phyloP scores from a whole-genome alignment of 305 asterid species.

The Rubia tinctorum region DNA sequence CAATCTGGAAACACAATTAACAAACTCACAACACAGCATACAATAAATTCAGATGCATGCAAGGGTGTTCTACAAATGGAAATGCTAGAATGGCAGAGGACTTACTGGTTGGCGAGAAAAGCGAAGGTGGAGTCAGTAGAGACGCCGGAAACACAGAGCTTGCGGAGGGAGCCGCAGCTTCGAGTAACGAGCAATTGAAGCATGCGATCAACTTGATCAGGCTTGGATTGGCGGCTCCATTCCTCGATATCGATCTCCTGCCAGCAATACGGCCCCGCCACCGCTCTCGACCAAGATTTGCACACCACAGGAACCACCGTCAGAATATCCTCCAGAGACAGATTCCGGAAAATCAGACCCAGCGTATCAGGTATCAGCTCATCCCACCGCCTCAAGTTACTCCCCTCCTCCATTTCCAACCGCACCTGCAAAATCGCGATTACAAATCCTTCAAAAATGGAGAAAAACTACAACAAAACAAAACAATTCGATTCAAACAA shows the following conservation, averaged over 20 bases:
- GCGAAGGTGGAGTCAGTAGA: slow-evolving; percentile 43
- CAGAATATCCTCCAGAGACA: slow-evolving; percentile 55
- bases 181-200: slow-evolving; percentile 56
- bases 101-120: slow-evolving; percentile 72
- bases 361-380: slow-evolving; percentile 83
- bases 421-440: not conserved
- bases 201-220: slow-evolving; percentile 56
- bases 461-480: not conserved
- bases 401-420: slow-evolving; percentile 47
- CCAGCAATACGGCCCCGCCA: slow-evolving; percentile 80
- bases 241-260: slow-evolving; percentile 88
- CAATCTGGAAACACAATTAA: not conserved
- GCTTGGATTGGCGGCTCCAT: slow-evolving; percentile 59
- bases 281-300: slow-evolving; percentile 81
- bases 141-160: slow-evolving; percentile 60
- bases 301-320: slow-evolving; percentile 84
- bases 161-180: slow-evolving; percentile 68
- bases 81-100: slow-evolving; percentile 1
- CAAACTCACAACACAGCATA: not conserved
- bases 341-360: slow-evolving; percentile 75
- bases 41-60: not conserved
- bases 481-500: too few relatives aligned
- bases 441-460: not conserved
- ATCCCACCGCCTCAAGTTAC: slow-evolving; percentile 54
- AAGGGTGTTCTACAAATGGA: not conserved